Base-by-base conservation (phyloP, 164 flowering plant species). In the Kalanchoe fedtschenkoi region DNA sequence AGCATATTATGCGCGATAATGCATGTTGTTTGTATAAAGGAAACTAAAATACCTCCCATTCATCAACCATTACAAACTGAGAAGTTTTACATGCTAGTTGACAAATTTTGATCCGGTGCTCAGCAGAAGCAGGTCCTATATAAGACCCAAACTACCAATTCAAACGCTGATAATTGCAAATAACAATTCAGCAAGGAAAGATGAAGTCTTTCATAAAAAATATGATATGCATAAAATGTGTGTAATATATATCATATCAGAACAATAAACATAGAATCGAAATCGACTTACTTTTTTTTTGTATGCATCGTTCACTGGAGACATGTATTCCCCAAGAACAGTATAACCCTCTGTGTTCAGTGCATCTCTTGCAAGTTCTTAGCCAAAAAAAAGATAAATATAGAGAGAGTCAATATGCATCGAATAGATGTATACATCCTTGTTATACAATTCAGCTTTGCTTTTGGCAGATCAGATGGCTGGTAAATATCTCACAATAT, bases 311-410 rank as follows among this genome's bases (percentile, higher is more conserved):
- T 88, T 90, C 34, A 81, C 97, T 26, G 96, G 99, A 61, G 99
- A 93, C 84, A 93, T 81, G 63, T 93, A 93, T 39, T 83, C 97
- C 58, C 91, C 98, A 71, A 85, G 67, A 47, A 86, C 98, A 66
- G 42, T 66, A 68, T 69, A 84, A 19, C 97, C 96, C 57, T 83
- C 81, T 1, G 76, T 70, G 51, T 63, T 72, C 71, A 93, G 43
- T 56, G 91, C 90, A 80, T 89, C 97, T 67, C 89, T 89, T 65
- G 98, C 97, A 72, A 93, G 68, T 77, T 93, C 97, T 88, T 69
- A 38, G 41, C 62, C 77, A 16, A 26, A 34, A 8, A 2, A 29
- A 68, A 70, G 65, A n/a, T 29, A 51, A 34, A 63, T 57, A 58
- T 42, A 71, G 1, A 47, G 30, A 47, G 4, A 24, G 30, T 47